A percentile compares a stretch with the other conserved stretches of the same genome.
These are phyloP conservation scores for Aspergillus uvarum DNA, from an alignment of 2,329 filamentous ascomycete genomes.

Conservation along the genomic window DNA sequence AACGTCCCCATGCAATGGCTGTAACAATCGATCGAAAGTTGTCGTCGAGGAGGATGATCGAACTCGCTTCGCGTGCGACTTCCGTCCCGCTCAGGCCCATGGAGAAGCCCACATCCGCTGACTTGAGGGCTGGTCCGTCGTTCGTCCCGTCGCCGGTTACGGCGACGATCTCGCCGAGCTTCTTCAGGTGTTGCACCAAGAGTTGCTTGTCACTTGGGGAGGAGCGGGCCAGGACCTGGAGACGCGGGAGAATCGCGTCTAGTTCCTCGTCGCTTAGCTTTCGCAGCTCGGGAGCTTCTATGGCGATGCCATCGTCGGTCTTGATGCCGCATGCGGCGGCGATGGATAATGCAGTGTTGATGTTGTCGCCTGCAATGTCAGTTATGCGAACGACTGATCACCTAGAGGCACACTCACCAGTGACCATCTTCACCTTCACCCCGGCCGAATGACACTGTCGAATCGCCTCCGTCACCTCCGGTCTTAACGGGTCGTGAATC, in stretches of 20 bases:
- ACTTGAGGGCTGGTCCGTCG: constrained; percentile 62
- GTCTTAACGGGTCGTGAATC: constrained; percentile 6
- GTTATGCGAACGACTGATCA: constrained; percentile 63
- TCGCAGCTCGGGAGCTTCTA: constrained; percentile 66
- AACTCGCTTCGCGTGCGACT: constrained; percentile 63
- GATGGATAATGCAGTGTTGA: constrained; percentile 70
- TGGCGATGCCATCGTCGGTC: constrained; percentile 56
- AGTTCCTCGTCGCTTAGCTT: constrained; percentile 58
- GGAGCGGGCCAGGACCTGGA: constrained; percentile 63
- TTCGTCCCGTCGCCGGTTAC: constrained; percentile 64
- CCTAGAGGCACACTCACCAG: constrained; percentile 9
- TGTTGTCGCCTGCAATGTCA: constrained; percentile 66
- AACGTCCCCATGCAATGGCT: constrained; percentile 63
- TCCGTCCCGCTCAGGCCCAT: constrained; percentile 65
- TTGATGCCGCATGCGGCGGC: constrained; percentile 69
- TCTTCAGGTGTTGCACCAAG: constrained; percentile 58
- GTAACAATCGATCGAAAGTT: constrained; percentile 63
- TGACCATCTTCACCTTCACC: constrained; percentile 46
- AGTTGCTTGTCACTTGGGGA: constrained; percentile 65
- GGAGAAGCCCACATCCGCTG: constrained; percentile 63
- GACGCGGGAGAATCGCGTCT: constrained; percentile 53
- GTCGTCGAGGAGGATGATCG: constrained; percentile 65
- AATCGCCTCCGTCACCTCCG: constrained; percentile 3
- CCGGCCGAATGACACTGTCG: constrained; percentile 40
- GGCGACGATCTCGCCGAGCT: constrained; percentile 59